Percentiles rank a stretch among this genome's conserved stretches.
phyloP scores from a whole-genome alignment of 345 rosid species.

The Cardamine resedifolia region DNA sequence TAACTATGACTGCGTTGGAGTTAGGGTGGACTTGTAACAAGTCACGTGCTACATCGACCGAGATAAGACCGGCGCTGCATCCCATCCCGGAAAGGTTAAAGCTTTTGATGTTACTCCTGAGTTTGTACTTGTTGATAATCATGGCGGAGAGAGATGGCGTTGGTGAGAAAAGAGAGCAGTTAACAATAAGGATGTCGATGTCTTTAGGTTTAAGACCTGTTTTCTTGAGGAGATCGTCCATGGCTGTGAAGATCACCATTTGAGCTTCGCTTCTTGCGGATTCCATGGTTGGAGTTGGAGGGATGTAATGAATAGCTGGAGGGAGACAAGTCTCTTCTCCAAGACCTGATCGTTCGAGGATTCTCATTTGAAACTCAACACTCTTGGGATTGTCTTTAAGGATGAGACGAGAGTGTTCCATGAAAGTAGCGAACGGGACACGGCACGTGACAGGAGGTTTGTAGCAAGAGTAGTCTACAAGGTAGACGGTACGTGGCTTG shows the following conservation, averaged over 20 bases:
- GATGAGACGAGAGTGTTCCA: constrained; percentile 61
- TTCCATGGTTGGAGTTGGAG: constrained; percentile 74
- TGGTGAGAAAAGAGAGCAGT: constrained; percentile 73
- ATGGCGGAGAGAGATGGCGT: constrained; percentile 80
- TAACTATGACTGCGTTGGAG: constrained; percentile 64
- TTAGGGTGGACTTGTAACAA: constrained; percentile 70
- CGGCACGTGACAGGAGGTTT: constrained; percentile 60
- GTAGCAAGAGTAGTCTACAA: constrained; percentile 63
- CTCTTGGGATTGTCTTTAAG: constrained; percentile 48
- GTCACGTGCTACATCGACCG: constrained; percentile 70
- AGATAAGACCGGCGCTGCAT: constrained; percentile 71
- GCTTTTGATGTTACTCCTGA: constrained; percentile 79
- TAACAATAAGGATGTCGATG: constrained; percentile 65
- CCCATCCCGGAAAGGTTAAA: constrained; percentile 86
- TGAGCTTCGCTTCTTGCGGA: constrained; percentile 61
- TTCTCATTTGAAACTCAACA: constrained; percentile 64
- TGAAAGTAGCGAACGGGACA: constrained; percentile 65
- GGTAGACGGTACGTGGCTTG: constrained; percentile 57
- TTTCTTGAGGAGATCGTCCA: constrained; percentile 63
- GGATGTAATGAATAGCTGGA: constrained; percentile 74
- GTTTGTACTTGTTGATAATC: constrained; percentile 71
- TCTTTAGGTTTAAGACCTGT: constrained; percentile 69
- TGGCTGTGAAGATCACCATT: constrained; percentile 64
- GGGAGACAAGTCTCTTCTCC: constrained; percentile 81
- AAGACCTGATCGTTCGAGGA: constrained; percentile 70